Evolutionary conservation across 2,329 filamentous ascomycete species (phyloP), one percentile per base, ranked within the genome.

Genomic region (Ophiostoma perfectum): DNA sequence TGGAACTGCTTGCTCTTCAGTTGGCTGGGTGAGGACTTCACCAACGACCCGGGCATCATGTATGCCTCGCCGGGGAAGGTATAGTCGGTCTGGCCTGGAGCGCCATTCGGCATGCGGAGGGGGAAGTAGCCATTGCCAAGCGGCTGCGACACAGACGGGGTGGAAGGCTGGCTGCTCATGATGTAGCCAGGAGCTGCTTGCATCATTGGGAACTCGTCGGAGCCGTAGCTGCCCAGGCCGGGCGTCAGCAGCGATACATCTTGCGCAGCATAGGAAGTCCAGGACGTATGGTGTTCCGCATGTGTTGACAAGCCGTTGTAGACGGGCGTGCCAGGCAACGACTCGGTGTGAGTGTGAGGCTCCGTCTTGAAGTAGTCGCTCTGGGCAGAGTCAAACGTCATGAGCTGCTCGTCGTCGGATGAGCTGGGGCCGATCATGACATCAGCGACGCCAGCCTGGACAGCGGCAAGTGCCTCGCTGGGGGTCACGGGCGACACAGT

Each of bases 221-320:
- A 78, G 5, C 83, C 78, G 68, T 81, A 82, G 68, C 77, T 76
- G 67, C 76, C 77, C 16, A 83, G 72, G 52, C 79, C 80, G 0
- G 84, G 82, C 2, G 82, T 83, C 14, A 83, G 75, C 18, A 86
- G 73, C 11, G 80, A 78, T 70, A 84, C 83, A 55, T 86, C 84
- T 27, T 27, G 27, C 27, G 27, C 27, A 0, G 78, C 73, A 3
- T 80, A 76, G 66, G 14, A 11, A 27, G 72, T 73, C 73, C 80
- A 76, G 47, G 73, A 11, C 14, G 60, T 18, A 7, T 14, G n/a
- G 60, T 39, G 27, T 27, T 27, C 18, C 16, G 60, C 5, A 8
- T 42, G 60, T 16, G 16, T 39, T 8, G 38, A 38, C 60, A 63
- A 16, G 60, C 39, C 8, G 38, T 63, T 18, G 9, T 60, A 18